A percentile compares a stretch with the other conserved stretches of the same genome.
These are phyloP conservation scores for Annulohypoxylon nitens DNA, from an alignment of 495 filamentous ascomycete species.

Conservation along the genomic window DNA sequence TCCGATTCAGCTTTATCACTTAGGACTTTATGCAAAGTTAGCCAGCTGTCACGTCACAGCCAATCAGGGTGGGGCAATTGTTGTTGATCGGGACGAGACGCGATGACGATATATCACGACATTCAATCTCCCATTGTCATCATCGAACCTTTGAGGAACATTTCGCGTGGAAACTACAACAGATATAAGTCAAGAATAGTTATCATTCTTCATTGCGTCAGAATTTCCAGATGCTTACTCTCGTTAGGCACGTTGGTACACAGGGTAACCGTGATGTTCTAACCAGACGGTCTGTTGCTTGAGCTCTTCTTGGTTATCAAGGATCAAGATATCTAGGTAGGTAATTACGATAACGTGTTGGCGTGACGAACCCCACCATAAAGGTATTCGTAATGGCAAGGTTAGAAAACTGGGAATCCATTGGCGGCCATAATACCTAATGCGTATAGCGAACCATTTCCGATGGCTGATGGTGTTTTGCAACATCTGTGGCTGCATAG, in stretches of 20 bases:
- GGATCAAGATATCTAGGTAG: background rate
- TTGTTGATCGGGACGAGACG: slow-evolving; percentile 20
- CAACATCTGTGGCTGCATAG: background rate
- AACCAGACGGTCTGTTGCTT: background rate
- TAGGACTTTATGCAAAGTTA: background rate
- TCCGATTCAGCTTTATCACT: background rate
- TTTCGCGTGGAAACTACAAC: background rate
- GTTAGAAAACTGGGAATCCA: slow-evolving; percentile 1
- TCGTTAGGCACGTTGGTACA: slow-evolving; percentile 3
- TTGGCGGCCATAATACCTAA: slow-evolving; percentile 1
- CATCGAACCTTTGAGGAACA: slow-evolving; percentile 13
- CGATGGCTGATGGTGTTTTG: background rate
- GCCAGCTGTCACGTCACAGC: background rate
- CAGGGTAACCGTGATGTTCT: slow-evolving; percentile 4
- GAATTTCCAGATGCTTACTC: background rate
- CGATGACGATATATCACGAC: slow-evolving; percentile 48
- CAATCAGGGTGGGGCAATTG: slow-evolving; percentile 26
- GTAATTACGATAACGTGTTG: background rate
- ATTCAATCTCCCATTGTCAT: slow-evolving; percentile 42
- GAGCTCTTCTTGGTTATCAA: background rate
- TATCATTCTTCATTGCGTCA: no score
- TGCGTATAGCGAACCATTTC: slow-evolving; percentile 26
- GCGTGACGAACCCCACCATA: background rate
- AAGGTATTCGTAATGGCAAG: slow-evolving; percentile 2
- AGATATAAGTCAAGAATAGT: background rate